phyloP scores from a whole-genome alignment of 331 rosid species.

The Spiraea crenata region DNA sequence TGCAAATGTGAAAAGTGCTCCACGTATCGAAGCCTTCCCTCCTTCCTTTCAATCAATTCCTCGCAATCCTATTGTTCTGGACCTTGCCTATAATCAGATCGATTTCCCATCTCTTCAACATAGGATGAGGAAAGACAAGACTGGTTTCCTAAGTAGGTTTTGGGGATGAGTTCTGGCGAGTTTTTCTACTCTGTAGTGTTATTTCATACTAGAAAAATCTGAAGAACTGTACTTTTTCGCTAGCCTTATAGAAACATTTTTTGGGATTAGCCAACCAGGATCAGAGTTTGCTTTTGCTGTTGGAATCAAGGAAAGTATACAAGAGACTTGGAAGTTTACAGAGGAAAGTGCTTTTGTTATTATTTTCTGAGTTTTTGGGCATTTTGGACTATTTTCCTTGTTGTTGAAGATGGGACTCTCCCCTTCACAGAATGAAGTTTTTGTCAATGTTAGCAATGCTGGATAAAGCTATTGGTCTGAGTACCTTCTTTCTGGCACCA shows the following conservation, averaged over 20 bases:
- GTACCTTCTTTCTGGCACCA: no score
- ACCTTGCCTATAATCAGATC: conserved; percentile 48
- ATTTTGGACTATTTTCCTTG: neutral
- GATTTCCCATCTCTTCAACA: conserved; percentile 59
- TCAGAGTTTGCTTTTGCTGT: neutral
- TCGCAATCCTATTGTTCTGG: conserved; percentile 55
- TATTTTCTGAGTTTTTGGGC: neutral
- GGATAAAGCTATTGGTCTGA: neutral
- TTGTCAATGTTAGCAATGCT: neutral
- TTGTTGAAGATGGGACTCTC: neutral
- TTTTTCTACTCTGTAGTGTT: neutral
- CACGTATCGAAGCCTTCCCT: conserved; percentile 49
- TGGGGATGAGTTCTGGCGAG: conserved; percentile 38
- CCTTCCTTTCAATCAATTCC: conserved; percentile 48
- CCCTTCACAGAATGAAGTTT: neutral
- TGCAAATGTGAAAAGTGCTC: conserved; percentile 35
- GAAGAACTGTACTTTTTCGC: conserved; percentile 5
- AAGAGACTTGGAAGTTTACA: neutral
- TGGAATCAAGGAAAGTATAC: neutral
- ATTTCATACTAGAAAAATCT: neutral
- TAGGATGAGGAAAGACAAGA: conserved; percentile 58
- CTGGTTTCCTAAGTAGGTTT: conserved; percentile 51
- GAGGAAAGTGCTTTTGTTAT: neutral
- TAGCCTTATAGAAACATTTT: neutral
- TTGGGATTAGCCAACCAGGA: neutral